Evolutionary conservation across 179 eudicot genomes (phyloP), one percentile per base, ranked within the genome.

Genomic region (Corrigiola litoralis): DNA sequence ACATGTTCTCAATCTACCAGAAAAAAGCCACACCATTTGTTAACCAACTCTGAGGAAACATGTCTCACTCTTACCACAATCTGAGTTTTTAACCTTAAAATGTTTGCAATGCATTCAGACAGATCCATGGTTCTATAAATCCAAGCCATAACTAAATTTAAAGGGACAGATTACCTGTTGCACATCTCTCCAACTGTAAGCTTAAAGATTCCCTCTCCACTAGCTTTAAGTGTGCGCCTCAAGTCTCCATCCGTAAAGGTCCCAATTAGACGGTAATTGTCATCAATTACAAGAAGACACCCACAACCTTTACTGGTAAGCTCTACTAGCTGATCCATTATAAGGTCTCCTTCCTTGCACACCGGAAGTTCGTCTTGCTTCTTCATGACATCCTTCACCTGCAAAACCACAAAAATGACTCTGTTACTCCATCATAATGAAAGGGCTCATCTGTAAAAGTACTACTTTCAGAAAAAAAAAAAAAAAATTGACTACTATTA

Each of bases 331-430:
- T 91, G 97, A 79, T 95, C 97, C 97, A 95, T 95, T 72, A 91
- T 95, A 56, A 85, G 71, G 69, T 95, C 97, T 37, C 83, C 85
- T 82, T 91, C 99, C 78, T 72, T 82, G 82, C 99, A 91, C 4
- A 91, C 73, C 45, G 97, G 99, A 77, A 95, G 97, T 72, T 91
- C 92, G 16, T 76, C 80, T 74, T 76, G 80, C 79, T 80, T 91
- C 81, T 88, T 95, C 99, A 95, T 91, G 18, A 91, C 90, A 80
- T 95, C 97, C 80, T 79, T 95, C 61, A 95, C 97, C 99, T 95
- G 76, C 74, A 82, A 75, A 28, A 29, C 42, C 70, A 44, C 21
- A 49, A n/a, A n/a, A n/a, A n/a, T n/a, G n/a, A n/a, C n/a, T n/a
- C n/a, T n/a, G n/a, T n/a, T n/a, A n/a, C n/a, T n/a, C n/a, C n/a